These are phyloP conservation scores for Diaporthe sp. DNA, from an alignment of 2,329 filamentous ascomycete genomes.

Conservation along the genomic window DNA sequence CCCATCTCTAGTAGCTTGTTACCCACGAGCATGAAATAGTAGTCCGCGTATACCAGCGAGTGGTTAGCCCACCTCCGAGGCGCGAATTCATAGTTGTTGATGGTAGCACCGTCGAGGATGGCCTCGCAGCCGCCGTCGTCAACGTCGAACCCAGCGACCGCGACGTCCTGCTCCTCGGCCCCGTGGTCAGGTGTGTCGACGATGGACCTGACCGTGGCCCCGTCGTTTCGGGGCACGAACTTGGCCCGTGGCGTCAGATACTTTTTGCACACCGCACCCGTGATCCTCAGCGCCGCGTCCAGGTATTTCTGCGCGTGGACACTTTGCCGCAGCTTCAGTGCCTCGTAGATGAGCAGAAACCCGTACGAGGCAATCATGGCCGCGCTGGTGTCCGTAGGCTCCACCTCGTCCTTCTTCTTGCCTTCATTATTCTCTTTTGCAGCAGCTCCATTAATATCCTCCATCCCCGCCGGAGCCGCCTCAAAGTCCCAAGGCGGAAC, in stretches of 20 bases:
- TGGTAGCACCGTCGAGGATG: conserved; percentile 57
- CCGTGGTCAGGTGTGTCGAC: conserved; percentile 42
- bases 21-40: conserved; percentile 57
- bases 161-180: conserved; percentile 28
- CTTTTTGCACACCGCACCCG: conserved; percentile 38
- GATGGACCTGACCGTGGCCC: neutral
- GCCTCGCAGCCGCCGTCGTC: conserved; percentile 48
- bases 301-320: conserved; percentile 42
- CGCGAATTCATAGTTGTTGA: conserved; percentile 58
- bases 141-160: conserved; percentile 34
- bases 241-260: conserved; percentile 40
- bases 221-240: conserved; percentile 31
- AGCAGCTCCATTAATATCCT: neutral
- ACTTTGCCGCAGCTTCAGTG: conserved; percentile 35
- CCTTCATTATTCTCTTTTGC: too few relatives aligned
- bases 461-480: conserved; percentile 37
- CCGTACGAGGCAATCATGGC: conserved; percentile 49
- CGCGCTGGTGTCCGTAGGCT: conserved; percentile 50
- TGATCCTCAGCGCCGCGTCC: conserved; percentile 41
- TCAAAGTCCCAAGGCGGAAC: conserved; percentile 63
- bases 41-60: conserved; percentile 61
- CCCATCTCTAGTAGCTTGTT: conserved; percentile 53
- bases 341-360: conserved; percentile 45
- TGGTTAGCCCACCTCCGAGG: conserved; percentile 56
- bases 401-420: neutral